Conservation (phyloP, 2,329 filamentous ascomycete species). For the Alternaria angustiovoidea region DNA sequence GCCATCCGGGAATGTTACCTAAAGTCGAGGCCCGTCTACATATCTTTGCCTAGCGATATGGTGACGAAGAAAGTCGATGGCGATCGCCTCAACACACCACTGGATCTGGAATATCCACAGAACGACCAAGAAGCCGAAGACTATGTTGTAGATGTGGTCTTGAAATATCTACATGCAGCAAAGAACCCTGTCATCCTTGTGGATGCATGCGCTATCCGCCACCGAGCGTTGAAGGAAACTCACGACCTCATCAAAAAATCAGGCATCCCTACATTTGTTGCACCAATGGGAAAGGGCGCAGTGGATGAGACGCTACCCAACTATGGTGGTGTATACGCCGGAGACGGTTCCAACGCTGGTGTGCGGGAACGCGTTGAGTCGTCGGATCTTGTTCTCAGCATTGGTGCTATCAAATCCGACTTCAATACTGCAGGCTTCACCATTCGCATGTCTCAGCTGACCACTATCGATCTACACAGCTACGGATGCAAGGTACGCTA, state of each 20-base stretch:
- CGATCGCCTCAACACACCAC: slow-evolving; percentile 71
- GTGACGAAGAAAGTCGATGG: slow-evolving; percentile 79
- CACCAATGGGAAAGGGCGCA: slow-evolving; percentile 88
- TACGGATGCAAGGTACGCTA: slow-evolving; percentile 76
- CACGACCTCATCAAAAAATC: slow-evolving; percentile 77
- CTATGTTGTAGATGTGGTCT: slow-evolving; percentile 81
- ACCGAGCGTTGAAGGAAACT: slow-evolving; percentile 76
- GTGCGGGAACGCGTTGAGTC: slow-evolving; percentile 71
- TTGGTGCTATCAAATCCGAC: slow-evolving; percentile 76
- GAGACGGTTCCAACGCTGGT: slow-evolving; percentile 73
- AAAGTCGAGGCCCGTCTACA: slow-evolving; percentile 80
- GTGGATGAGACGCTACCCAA: slow-evolving; percentile 78
- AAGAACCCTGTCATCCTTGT: slow-evolving; percentile 80
- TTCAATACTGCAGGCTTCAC: slow-evolving; percentile 87
- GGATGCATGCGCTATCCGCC: slow-evolving; percentile 82
- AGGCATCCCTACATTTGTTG: slow-evolving; percentile 81
- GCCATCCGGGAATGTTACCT: slow-evolving; percentile 78
- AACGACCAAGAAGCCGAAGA: slow-evolving; percentile 78
- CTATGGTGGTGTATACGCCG: slow-evolving; percentile 86
- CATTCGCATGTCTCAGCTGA: slow-evolving; percentile 77
- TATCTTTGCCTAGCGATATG: slow-evolving; percentile 84
- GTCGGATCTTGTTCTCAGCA: slow-evolving; percentile 74
- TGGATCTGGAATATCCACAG: slow-evolving; percentile 69
- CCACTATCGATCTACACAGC: slow-evolving; percentile 83
- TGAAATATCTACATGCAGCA: slow-evolving; percentile 75